Conservation (phyloP, 768 basidiomycete species). For the Crassisporium funariophilum region DNA sequence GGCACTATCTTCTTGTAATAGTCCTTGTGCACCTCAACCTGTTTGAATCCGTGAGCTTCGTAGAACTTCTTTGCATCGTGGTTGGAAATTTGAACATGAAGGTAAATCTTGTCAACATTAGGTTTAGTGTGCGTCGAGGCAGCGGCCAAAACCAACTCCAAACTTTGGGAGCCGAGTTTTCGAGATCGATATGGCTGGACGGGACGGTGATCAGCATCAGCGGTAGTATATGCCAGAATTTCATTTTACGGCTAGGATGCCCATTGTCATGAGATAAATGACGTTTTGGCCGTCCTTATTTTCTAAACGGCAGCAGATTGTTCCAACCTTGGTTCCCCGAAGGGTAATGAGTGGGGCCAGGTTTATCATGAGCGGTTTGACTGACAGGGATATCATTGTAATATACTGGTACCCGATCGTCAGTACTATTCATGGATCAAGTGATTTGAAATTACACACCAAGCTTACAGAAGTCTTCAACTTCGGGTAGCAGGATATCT, state of each 20-base stretch:
- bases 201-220: slow-evolving; percentile 9
- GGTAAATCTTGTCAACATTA: slow-evolving; percentile 69
- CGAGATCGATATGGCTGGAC: slow-evolving; percentile 82
- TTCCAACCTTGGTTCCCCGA: slow-evolving; percentile 65
- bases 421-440: slow-evolving; percentile 1
- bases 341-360: slow-evolving; percentile 16
- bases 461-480: slow-evolving; percentile 87
- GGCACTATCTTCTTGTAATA: slow-evolving; percentile 93
- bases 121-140: slow-evolving; percentile 61
- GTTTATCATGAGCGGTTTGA: slow-evolving; percentile 15
- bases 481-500: slow-evolving; percentile 73
- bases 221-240: neutral
- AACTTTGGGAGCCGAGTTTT: slow-evolving; percentile 70
- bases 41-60: slow-evolving; percentile 78
- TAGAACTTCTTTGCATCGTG: slow-evolving; percentile 78
- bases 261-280: slow-evolving; percentile 92
- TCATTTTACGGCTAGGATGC: slow-evolving; percentile 70
- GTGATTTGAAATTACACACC: slow-evolving; percentile 51
- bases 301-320: slow-evolving; percentile 84
- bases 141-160: slow-evolving; percentile 67
- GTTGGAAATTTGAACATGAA: slow-evolving; percentile 90
- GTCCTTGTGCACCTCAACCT: slow-evolving; percentile 62
- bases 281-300: slow-evolving; percentile 54
- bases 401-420: slow-evolving; percentile 58
- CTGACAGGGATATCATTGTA: slow-evolving; percentile 85